phyloP scores from a whole-genome alignment of 139 green algal species.

The Spirogloea muscicola region DNA sequence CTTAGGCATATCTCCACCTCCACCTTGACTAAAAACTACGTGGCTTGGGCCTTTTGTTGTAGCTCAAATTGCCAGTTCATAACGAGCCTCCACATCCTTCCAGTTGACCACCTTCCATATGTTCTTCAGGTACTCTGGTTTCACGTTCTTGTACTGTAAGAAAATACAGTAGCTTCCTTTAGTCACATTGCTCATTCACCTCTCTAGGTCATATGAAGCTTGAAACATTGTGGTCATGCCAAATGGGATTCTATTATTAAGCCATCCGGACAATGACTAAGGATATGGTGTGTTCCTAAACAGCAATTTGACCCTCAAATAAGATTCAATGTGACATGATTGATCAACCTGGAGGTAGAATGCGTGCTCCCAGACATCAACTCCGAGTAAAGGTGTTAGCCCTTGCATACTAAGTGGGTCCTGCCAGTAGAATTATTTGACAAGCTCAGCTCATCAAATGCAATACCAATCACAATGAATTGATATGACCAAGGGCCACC shows the following conservation, averaged over 20 bases:
- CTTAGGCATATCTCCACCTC: too few species aligned
- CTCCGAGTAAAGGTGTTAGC: conserved; percentile 84
- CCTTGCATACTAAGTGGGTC: conserved; percentile 57
- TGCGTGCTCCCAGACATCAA: conserved; percentile 84
- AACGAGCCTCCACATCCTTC: conserved; percentile 76
- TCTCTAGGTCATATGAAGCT: neutral
- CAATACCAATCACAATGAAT: too few species aligned
- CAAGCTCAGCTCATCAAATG: too few species aligned
- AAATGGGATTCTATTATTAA: neutral
- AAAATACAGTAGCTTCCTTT: neutral
- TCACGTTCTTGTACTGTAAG: conserved; percentile 89
- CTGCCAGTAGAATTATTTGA: neutral
- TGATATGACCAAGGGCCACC: too few species aligned
- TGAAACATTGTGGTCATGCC: neutral
- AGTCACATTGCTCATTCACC: neutral
- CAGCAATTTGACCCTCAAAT: neutral
- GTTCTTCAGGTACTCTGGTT: conserved; percentile 90
- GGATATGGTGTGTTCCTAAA: neutral
- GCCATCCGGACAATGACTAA: neutral
- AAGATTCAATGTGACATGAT: neutral
- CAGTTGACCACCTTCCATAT: conserved; percentile 97
- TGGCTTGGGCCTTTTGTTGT: too few species aligned
- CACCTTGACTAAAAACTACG: too few species aligned
- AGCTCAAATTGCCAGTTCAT: conserved; percentile 60
- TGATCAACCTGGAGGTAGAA: conserved; percentile 51